Evolutionary conservation across 2,329 filamentous ascomycete species (phyloP), one percentile per base, ranked within the genome.

Genomic region (Sporothrix luriei): DNA sequence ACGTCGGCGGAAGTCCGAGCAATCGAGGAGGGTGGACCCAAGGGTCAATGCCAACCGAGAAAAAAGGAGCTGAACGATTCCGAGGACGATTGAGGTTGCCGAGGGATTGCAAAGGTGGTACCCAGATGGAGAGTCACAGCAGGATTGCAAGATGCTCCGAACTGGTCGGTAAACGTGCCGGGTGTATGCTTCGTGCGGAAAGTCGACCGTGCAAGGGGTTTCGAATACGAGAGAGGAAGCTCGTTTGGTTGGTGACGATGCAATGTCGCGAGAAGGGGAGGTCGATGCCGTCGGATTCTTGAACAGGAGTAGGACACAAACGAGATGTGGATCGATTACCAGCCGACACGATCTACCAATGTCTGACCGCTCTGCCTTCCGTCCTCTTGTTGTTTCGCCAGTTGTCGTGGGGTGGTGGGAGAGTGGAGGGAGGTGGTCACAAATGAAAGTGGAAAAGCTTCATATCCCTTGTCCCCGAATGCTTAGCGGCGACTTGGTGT

Each of bases 371-470:
- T 48, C 19, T 49, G 24, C 2, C 43, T 14, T 51, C 51, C 49
- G 49, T 65, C 40, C 7, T 62, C 48, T 48, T 48, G 40, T n/a
- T 51, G 21, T 62, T 40, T 4, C 55, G 33, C 16, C 16, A 40
- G 55, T 62, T 64, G 62, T 43, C 62, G 62, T 24, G 62, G 62
- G 48, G 26, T 21, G 62, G 62, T 2, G 10, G 29, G 62, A 26
- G 26, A 48, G 43, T 65, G 61, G 61, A 33, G 43, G 55, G 43
- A 29, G 61, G 61, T 26, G 46, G 24, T 49, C 61, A 21, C 61
- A 65, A 21, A n/a, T 49, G 24, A 51, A 33, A 51, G 61, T 29
- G 24, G 40, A 65, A 65, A 65, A 65, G 61, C 61, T 65, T 65
- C 61, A 65, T 65, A n/a, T 49, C n/a, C 33, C 61, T 33, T 29